These are phyloP conservation scores for Blastobotrys terrestris DNA, from an alignment of 805 yeast genomes.

Conservation along the genomic window DNA sequence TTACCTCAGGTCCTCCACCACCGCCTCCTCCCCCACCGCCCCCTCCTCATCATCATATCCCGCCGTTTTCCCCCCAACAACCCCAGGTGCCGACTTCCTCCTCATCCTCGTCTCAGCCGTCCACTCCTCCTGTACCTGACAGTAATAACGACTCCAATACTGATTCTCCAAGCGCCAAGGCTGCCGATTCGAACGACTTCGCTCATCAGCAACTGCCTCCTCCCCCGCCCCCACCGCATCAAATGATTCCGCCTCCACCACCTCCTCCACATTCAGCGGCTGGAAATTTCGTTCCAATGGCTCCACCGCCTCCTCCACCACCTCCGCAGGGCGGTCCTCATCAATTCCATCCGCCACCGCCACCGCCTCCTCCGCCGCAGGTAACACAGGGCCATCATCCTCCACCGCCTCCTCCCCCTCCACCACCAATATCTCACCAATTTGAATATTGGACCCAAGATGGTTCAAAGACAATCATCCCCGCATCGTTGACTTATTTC, in stretches of 20 bases:
- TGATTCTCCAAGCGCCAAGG: neutral
- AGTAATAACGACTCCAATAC: neutral
- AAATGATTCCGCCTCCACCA: neutral
- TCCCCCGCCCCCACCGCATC: neutral
- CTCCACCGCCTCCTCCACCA: neutral
- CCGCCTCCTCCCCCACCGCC: neutral
- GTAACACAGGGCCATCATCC: slow-evolving; percentile 1
- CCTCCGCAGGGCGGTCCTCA: neutral
- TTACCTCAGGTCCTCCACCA: neutral
- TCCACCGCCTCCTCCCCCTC: slow-evolving; percentile 3
- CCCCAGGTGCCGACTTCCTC: neutral
- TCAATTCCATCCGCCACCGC: neutral
- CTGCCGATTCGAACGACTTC: neutral
- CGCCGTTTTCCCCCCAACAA: neutral
- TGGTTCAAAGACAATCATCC: neutral
- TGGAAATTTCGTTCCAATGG: neutral
- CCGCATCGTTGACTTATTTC: neutral
- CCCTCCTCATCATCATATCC: neutral
- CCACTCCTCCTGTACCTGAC: neutral
- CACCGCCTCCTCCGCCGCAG: slow-evolving; percentile 5
- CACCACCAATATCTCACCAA: neutral
- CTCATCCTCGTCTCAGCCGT: neutral
- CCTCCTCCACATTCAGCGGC: neutral
- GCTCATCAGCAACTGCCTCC: neutral
- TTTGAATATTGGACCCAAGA: neutral